phyloP scores from a whole-genome alignment of 2,329 filamentous ascomycete species.

The Aspergillus persii region DNA sequence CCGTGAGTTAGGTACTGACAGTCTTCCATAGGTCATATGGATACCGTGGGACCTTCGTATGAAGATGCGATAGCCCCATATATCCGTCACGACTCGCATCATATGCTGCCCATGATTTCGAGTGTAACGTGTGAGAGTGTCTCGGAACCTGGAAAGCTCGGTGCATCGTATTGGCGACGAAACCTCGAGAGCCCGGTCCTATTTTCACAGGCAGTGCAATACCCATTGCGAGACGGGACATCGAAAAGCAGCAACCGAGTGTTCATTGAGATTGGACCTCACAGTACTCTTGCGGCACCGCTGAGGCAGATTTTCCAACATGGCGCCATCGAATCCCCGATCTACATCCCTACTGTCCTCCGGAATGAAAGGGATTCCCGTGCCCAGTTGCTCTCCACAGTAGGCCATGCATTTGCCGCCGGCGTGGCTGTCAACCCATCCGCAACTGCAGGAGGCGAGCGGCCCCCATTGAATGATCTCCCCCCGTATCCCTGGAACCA shows the following conservation, averaged over 20 bases:
- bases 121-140: neutral
- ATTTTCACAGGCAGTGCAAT: conserved; percentile 14
- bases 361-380: conserved; percentile 3
- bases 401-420: conserved; percentile 14
- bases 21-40: conserved; percentile 4
- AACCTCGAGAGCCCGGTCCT: conserved; percentile 22
- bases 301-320: conserved; percentile 16
- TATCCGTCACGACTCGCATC: neutral
- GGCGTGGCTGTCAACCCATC: neutral
- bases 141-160: neutral
- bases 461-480: conserved; percentile 13
- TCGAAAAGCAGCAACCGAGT: conserved; percentile 11
- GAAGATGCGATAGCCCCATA: neutral
- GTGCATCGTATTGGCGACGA: conserved; percentile 7
- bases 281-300: conserved; percentile 35
- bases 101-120: conserved; percentile 9
- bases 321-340: neutral
- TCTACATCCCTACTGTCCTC: conserved; percentile 7
- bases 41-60: neutral
- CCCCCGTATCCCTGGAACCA: conserved; percentile 24
- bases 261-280: conserved; percentile 35
- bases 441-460: neutral
- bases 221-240: neutral
- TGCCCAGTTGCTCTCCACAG: conserved; percentile 22
- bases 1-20: neutral